Evolutionary conservation across 179 eudicot genomes (phyloP).

Genomic region (Beta lomatogona): DNA sequence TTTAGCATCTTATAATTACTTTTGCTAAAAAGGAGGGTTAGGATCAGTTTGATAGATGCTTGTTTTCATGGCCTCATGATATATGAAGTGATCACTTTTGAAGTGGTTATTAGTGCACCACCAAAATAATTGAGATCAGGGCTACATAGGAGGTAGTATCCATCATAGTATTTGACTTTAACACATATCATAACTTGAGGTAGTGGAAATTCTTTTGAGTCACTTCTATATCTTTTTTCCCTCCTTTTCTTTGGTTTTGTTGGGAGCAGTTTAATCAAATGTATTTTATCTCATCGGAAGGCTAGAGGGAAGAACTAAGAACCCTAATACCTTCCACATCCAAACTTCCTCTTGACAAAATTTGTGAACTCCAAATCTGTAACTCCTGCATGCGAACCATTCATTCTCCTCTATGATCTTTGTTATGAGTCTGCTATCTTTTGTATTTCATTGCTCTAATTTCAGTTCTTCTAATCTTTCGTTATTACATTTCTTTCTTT

Average conservation of each 20-base stretch:
- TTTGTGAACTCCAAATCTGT: too few species aligned
- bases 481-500: too few species aligned
- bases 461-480: too few species aligned
- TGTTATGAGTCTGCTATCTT: too few species aligned
- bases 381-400: too few species aligned
- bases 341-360: too few species aligned
- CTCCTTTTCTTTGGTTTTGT: neutral
- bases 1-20: slow-evolving; percentile 17
- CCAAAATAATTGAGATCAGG: neutral
- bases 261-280: neutral
- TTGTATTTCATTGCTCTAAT: too few species aligned
- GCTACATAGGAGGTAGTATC: neutral
- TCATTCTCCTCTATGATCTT: too few species aligned
- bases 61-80: slow-evolving; percentile 18
- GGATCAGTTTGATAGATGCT: slow-evolving; percentile 23
- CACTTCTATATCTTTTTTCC: neutral
- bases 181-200: neutral
- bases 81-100: slow-evolving; percentile 23
- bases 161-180: neutral
- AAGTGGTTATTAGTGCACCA: slow-evolving; percentile 21
- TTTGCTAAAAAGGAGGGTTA: slow-evolving; percentile 21
- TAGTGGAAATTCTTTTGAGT: neutral
- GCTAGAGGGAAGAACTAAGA: too few species aligned
- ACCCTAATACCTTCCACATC: too few species aligned
- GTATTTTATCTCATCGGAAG: neutral